A percentile compares a stretch with the other conserved stretches of the same genome.
phyloP scores from a whole-genome alignment of 2,329 filamentous ascomycete genomes.

The Colletotrichum gloeosporioides region DNA sequence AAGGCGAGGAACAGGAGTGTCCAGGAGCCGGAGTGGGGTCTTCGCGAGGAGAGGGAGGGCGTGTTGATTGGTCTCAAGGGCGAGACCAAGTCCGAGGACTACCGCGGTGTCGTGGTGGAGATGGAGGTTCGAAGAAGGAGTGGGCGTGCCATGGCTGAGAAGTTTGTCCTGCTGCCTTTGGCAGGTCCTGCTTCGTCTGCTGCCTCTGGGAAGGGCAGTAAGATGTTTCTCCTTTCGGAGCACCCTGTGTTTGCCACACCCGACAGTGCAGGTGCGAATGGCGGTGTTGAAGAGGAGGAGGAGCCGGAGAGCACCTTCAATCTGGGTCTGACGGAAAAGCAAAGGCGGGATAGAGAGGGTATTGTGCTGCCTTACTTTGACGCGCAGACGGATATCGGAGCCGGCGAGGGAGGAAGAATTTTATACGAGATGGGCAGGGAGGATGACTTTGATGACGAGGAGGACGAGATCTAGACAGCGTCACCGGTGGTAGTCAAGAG shows the following conservation, averaged over 20 bases:
- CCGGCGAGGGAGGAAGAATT: slow-evolving; percentile 89
- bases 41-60: slow-evolving; percentile 80
- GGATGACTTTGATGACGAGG: slow-evolving; percentile 96
- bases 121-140: slow-evolving; percentile 88
- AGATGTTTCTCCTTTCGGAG: slow-evolving; percentile 72
- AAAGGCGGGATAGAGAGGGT: slow-evolving; percentile 83
- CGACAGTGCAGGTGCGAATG: slow-evolving; percentile 36
- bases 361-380: slow-evolving; percentile 97
- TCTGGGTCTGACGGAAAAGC: slow-evolving; percentile 87
- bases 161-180: slow-evolving; percentile 54
- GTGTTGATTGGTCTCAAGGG: slow-evolving; percentile 70
- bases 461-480: slow-evolving; percentile 77
- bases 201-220: slow-evolving; percentile 28
- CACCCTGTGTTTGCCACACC: slow-evolving; percentile 71
- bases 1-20: slow-evolving; percentile 78
- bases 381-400: slow-evolving; percentile 81
- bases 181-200: slow-evolving; percentile 1
- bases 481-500: not conserved
- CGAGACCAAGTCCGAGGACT: slow-evolving; percentile 46
- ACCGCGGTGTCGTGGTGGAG: slow-evolving; percentile 70
- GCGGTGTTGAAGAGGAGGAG: slow-evolving; percentile 45
- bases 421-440: slow-evolving; percentile 96
- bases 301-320: slow-evolving; percentile 81
- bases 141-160: slow-evolving; percentile 77
- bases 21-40: slow-evolving; percentile 78